A percentile compares a stretch with the other conserved stretches of the same genome.
Evolutionary conservation across 129 eudicot species (phyloP).

Genomic region (Escallonia herrerae): DNA sequence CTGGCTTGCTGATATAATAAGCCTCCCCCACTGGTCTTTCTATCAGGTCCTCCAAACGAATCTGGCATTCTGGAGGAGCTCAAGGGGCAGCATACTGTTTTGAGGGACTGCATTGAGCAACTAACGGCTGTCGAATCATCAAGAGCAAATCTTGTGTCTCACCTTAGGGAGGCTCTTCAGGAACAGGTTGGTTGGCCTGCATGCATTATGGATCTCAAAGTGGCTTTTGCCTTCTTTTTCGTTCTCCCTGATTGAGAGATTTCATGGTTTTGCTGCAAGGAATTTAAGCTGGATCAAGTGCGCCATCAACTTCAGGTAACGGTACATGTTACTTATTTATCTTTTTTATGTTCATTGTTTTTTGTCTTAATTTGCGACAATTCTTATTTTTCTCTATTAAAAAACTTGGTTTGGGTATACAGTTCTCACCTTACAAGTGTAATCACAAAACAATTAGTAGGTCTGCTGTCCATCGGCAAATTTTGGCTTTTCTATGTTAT

Average conservation of each 20-base stretch:
- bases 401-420: too few species aligned
- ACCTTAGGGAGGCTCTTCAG: conserved; percentile 67
- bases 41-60: conserved; percentile 34
- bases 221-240: neutral
- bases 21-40: too few species aligned
- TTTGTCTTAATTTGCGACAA: too few species aligned
- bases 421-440: too few species aligned
- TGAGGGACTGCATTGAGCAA: conserved; percentile 69
- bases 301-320: conserved; percentile 79
- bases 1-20: too few species aligned
- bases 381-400: too few species aligned
- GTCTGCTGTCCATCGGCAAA: neutral
- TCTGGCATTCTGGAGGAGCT: conserved; percentile 57
- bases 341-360: neutral
- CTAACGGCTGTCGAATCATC: conserved; percentile 63
- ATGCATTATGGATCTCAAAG: neutral
- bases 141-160: conserved; percentile 67
- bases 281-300: conserved; percentile 60
- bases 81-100: conserved; percentile 61
- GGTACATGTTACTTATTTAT: neutral
- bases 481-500: neutral
- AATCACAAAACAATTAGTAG: too few species aligned
- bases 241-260: conserved; percentile 5
- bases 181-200: conserved; percentile 61
- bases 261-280: conserved; percentile 44